These are phyloP conservation scores for Chrysanthemum lavandulifolium DNA, from an alignment of 129 eudicot genomes.

Conservation along the genomic window DNA sequence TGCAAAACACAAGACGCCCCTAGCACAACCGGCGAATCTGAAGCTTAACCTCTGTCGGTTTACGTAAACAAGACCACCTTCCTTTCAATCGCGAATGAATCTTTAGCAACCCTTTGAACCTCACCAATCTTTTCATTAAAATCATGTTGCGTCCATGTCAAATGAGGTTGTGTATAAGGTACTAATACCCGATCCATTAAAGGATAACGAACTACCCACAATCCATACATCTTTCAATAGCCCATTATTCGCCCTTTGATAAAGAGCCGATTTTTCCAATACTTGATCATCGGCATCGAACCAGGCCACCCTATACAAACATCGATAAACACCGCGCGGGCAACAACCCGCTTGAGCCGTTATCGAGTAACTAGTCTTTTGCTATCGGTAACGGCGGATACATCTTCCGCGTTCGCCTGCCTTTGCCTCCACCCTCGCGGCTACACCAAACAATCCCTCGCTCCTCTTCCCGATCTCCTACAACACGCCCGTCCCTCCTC, in stretches of 20 bases:
- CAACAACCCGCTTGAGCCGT: conserved; percentile 94
- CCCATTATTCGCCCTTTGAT: conserved; percentile 81
- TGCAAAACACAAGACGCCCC: too few species aligned
- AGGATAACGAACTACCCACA: conserved; percentile 87
- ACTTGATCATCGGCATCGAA: conserved; percentile 98
- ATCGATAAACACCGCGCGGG: conserved; percentile 77
- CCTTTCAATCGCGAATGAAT: conserved; percentile 82
- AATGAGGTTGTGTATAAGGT: conserved; percentile 80
- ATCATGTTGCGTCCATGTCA: conserved; percentile 98
- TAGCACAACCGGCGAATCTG: too few species aligned
- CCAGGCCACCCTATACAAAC: conserved; percentile 99
- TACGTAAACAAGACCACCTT: conserved; percentile 92
- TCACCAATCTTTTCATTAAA: conserved; percentile 89
- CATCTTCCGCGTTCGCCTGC: too few species aligned
- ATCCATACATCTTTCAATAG: conserved; percentile 76
- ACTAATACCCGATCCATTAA: conserved; percentile 90
- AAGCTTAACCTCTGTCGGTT: conserved; percentile 90
- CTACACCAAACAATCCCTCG: too few species aligned
- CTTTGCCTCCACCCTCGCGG: too few species aligned
- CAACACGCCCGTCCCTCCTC: too few species aligned
- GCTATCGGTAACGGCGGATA: too few species aligned
- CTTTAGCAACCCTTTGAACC: conserved; percentile 55
- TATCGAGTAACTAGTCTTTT: conserved; percentile 85
- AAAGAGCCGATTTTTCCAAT: conserved; percentile 78
- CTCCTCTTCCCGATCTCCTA: too few species aligned